Base-by-base conservation (phyloP, 768 basidiomycete genomes). In the Leccinum variicolor region DNA sequence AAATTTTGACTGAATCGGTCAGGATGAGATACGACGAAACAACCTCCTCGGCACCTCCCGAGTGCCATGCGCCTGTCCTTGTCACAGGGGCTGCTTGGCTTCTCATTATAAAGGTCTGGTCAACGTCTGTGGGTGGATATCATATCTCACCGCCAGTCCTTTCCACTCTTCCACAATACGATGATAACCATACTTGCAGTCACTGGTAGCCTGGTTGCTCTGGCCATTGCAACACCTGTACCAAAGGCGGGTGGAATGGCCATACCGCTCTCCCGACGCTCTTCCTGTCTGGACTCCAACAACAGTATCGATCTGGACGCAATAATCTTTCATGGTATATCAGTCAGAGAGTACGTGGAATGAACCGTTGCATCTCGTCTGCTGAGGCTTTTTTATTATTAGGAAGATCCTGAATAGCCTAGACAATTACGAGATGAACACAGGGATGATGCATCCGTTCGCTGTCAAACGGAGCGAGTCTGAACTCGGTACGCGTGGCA, bases 31-130 rank as follows among this genome's bases (percentile, higher is more conserved):
- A 4, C 29, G 29, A 31, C 29, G 11, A 31, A 13, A 29, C 3
- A 29, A 31, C 29, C 11, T 31, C 29, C 29, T 31, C 1, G 29
- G 29, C 11, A 31, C 13, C 29, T 31, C 5, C 77, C 79, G 0
- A 56, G 15, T 7, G 14, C 13, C 7, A 5, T 17, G 15, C 13
- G 15, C 6, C 36, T 36, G 15, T 36, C 15, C 23, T 23, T 25
- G 25, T 25, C 25, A 25, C 25, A 25, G 25, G 15, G 15, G 17
- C 17, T 7, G 36, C 8, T 33, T 14, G 3, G 33, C 33, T 14
- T 14, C 6, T 34, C 14, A 17, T 17, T 7, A 39, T 39, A 17
- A 39, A 39, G 36, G 36, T 39, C 36, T 39, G 36, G 17, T 17
- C 2, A 39, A 39, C 15, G 36, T 39, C 36, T 39, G 36, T 17